These are phyloP conservation scores for Heterobasidion annosum DNA, from an alignment of 1,284 basidiomycete genomes.

Conservation along the genomic window DNA sequence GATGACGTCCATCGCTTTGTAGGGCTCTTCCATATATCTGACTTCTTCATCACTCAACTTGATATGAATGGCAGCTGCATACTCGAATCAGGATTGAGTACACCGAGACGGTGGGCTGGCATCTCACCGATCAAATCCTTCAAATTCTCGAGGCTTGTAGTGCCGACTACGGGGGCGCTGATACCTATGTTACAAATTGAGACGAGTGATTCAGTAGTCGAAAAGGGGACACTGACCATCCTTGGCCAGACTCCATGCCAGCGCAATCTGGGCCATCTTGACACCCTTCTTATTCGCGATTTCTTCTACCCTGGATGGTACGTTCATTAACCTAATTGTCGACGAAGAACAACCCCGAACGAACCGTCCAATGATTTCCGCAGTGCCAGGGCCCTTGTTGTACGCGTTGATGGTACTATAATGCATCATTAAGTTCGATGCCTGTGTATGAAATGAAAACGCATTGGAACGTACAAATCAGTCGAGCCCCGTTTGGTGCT, in stretches of 20 bases:
- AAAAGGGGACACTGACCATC: constrained; percentile 8
- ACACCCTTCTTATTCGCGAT: constrained; percentile 29
- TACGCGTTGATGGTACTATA: not conserved
- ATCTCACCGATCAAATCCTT: constrained; percentile 18
- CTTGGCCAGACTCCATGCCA: constrained; percentile 28
- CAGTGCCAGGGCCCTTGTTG: not conserved
- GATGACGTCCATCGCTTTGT: constrained; percentile 10
- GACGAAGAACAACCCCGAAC: too few relatives aligned
- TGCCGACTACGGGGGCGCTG: constrained; percentile 22
- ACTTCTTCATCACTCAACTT: constrained; percentile 32
- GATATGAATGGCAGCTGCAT: constrained; percentile 20
- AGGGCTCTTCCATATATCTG: constrained; percentile 21
- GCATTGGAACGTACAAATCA: constrained; percentile 1
- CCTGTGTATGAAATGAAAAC: not conserved
- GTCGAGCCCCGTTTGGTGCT: constrained; percentile 1
- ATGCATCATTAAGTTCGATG: not conserved
- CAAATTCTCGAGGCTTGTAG: constrained; percentile 22
- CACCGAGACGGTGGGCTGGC: not conserved
- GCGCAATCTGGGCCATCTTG: constrained; percentile 31
- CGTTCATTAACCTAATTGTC: constrained; percentile 3
- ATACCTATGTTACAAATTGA: constrained; percentile 9
- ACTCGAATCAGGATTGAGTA: not conserved
- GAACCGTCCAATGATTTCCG: constrained; percentile 18
- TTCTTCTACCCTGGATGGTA: constrained; percentile 26
- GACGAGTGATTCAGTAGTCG: not conserved